Evolutionary conservation across 768 basidiomycete genomes (phyloP).

Genomic region (Agaricus blazei): DNA sequence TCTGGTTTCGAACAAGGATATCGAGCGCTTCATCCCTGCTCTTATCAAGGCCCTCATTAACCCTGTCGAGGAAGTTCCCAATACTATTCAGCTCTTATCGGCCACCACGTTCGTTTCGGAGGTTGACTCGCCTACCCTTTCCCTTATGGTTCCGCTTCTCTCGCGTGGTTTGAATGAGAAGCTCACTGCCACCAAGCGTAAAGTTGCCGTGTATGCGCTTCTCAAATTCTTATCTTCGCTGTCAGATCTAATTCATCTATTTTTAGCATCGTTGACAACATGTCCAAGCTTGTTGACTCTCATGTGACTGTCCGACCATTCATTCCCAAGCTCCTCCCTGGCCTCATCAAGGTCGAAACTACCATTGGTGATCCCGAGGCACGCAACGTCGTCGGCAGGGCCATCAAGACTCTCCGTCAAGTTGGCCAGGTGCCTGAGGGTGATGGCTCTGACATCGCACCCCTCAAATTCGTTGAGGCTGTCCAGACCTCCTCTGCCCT

Average conservation of each 20-base stretch:
- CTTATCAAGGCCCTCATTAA: conserved; percentile 97
- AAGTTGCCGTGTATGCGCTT: conserved; percentile 84
- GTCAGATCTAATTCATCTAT: conserved; percentile 13
- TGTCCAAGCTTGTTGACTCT: conserved; percentile 97
- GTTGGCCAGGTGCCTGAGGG: conserved; percentile 82
- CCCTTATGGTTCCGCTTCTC: conserved; percentile 95
- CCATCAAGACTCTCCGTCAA: conserved; percentile 93
- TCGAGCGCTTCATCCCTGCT: conserved; percentile 94
- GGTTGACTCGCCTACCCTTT: conserved; percentile 95
- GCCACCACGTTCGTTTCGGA: conserved; percentile 99
- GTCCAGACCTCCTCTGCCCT: conserved; percentile 62
- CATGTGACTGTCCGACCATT: conserved; percentile 93
- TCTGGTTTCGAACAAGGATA: conserved; percentile 97
- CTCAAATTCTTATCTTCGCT: conserved; percentile 14
- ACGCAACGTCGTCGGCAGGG: conserved; percentile 84
- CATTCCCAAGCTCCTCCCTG: conserved; percentile 92
- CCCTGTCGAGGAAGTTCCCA: conserved; percentile 98
- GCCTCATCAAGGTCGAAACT: conserved; percentile 91
- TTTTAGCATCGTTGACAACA: conserved; percentile 90
- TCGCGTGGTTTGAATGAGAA: conserved; percentile 93
- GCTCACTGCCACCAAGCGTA: conserved; percentile 93
- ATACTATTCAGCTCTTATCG: conserved; percentile 91
- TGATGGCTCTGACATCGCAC: conserved; percentile 90
- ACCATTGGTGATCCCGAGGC: conserved; percentile 98
- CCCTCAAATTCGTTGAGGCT: conserved; percentile 73